Base-by-base conservation (phyloP, 202 grass and related monocot genomes). In the Panicum virgatum region DNA sequence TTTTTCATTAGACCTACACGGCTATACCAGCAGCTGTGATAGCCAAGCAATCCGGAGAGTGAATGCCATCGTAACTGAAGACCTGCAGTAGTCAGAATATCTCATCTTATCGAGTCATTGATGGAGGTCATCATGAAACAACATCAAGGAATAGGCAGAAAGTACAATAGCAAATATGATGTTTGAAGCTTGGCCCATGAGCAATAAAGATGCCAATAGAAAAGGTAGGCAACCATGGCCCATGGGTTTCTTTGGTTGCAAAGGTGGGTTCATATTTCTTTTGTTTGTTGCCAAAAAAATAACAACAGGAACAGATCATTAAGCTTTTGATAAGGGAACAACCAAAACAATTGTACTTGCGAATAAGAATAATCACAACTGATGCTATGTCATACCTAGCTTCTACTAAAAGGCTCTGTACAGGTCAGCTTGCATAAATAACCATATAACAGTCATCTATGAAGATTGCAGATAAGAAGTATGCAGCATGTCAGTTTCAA, bases 1-100 rank as follows among this genome's bases (percentile, higher is more conserved):
- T 73, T 81, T 82, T 67, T 34, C 10, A 52, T 73, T 78, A 77
- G 36, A 92, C 92, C 80, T 93, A 98, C 95, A 98, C 89, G 79
- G 95, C 95, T 86, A 98, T 87, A 83, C 95, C 92, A 82, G 95
- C 92, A 91, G 95, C 92, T 82, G 95, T 98, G 81, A 98, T 62
- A 84, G 95, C 92, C 87, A 98, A 89, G 72, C 95, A 91, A 91
- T 98, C 95, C 0, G 95, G 95, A 73, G 90, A 94, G 84, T 98
- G 95, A 83, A 94, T 82, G 59, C 95, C 95, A 71, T 98, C 95
- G 80, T 98, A 98, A 76, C 95, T 98, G 82, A 98, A 98, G 76
- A 98, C 96, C 96, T 98, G 80, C 43, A 66, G 81, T 27, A 64
- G 15, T 54, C 77, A 81, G 65, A 78, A 14, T 59, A 46, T 83